phyloP scores from a whole-genome alignment of 495 filamentous ascomycete genomes.

The Venustampulla echinocandica region DNA sequence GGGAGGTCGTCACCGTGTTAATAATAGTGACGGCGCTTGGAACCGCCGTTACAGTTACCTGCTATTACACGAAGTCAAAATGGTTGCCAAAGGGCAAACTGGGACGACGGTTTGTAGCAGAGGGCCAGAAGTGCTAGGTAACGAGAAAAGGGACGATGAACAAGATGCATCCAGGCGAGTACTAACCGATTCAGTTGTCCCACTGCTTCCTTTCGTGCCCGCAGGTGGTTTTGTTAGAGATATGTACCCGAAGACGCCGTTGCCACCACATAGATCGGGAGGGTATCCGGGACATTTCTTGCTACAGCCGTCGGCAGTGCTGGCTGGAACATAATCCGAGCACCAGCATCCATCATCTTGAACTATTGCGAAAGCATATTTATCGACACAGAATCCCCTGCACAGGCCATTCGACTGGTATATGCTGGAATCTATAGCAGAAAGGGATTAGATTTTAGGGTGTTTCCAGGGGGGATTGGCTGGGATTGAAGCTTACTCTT shows the following conservation, averaged over 20 bases:
- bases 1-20: constrained; percentile 3
- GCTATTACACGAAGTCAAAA: constrained; percentile 22
- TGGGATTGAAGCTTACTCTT: constrained; percentile 12
- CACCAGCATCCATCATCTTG: constrained; percentile 66
- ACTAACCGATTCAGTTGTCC: constrained; percentile 15
- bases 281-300: constrained; percentile 59
- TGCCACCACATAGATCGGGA: constrained; percentile 54
- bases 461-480: constrained; percentile 3
- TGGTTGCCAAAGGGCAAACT: constrained; percentile 16
- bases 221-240: constrained; percentile 34
- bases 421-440: constrained; percentile 37
- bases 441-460: constrained; percentile 11
- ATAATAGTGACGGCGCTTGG: constrained; percentile 15
- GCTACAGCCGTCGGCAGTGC: constrained; percentile 42
- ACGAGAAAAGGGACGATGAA: neutral
- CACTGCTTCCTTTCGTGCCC: constrained; percentile 35
- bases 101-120: constrained; percentile 2
- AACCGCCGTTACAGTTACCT: constrained; percentile 26
- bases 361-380: constrained; percentile 61
- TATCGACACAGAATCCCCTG: constrained; percentile 37
- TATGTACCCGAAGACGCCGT: constrained; percentile 54
- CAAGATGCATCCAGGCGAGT: neutral
- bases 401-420: constrained; percentile 65
- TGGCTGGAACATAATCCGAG: constrained; percentile 55
- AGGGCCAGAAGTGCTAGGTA: neutral